These are phyloP conservation scores for Aspergillus indologenus DNA, from an alignment of 495 filamentous ascomycete genomes.

Conservation along the genomic window DNA sequence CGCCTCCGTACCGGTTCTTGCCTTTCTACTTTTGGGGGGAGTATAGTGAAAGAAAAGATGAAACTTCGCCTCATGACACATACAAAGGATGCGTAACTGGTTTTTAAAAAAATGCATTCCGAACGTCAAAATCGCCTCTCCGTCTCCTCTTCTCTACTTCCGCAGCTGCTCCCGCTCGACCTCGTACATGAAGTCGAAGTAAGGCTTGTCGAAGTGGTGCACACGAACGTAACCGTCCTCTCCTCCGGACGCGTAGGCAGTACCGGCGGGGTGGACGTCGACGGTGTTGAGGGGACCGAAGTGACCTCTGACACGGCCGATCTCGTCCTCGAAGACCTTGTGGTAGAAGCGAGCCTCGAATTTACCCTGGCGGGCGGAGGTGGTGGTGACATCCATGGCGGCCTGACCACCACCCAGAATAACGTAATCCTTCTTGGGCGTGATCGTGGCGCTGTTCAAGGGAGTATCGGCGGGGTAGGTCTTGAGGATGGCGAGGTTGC, in stretches of 20 bases:
- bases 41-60: slow-evolving; percentile 22
- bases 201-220: slow-evolving; percentile 96
- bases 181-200: slow-evolving; percentile 98
- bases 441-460: slow-evolving; percentile 90
- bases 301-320: slow-evolving; percentile 92
- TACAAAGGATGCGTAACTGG: slow-evolving; percentile 36
- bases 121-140: slow-evolving; percentile 19
- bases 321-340: slow-evolving; percentile 98
- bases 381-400: slow-evolving; percentile 99
- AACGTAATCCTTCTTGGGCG: slow-evolving; percentile 91
- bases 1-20: slow-evolving; percentile 24
- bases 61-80: slow-evolving; percentile 45
- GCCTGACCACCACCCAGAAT: slow-evolving; percentile 97
- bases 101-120: slow-evolving; percentile 11
- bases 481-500: slow-evolving; percentile 87
- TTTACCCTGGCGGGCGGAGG: slow-evolving; percentile 88
- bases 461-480: slow-evolving; percentile 92
- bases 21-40: slow-evolving; percentile 20
- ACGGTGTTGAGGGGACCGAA: slow-evolving; percentile 93
- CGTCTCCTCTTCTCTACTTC: slow-evolving; percentile 30
- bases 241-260: slow-evolving; percentile 87
- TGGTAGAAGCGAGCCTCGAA: slow-evolving; percentile 99
- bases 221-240: slow-evolving; percentile 99
- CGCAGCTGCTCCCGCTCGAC: slow-evolving; percentile 72
- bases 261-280: slow-evolving; percentile 84